Evolutionary conservation across 768 basidiomycete species (phyloP).

Genomic region (Podaxis sp.): DNA sequence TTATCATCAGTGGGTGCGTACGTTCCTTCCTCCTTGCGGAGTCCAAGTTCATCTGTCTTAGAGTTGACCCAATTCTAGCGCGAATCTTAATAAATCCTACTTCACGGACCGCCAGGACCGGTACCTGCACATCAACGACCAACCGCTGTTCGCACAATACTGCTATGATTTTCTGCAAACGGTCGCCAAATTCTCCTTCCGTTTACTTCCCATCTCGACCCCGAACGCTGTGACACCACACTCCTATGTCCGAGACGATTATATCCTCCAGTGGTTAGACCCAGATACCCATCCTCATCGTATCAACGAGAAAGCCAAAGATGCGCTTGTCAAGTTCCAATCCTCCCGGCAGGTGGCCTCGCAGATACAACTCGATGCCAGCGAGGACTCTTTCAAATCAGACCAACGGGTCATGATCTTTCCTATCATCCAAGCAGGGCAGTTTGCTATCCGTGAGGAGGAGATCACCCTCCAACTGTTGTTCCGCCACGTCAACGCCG

Average conservation of each 20-base stretch:
- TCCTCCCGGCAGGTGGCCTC: conserved; percentile 25
- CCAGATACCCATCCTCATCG: conserved; percentile 62
- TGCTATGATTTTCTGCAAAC: conserved; percentile 75
- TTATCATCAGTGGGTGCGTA: conserved; percentile 87
- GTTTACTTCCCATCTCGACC: conserved; percentile 30
- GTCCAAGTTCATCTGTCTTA: background rate
- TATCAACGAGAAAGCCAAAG: conserved; percentile 59
- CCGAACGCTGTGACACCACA: conserved; percentile 19
- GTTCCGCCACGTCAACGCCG: conserved; percentile 45
- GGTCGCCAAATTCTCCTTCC: conserved; percentile 73
- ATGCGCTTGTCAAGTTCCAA: conserved; percentile 62
- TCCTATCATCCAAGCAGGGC: conserved; percentile 88
- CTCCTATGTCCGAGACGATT: conserved; percentile 38
- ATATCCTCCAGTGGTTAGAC: conserved; percentile 67
- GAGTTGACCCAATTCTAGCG: conserved; percentile 43
- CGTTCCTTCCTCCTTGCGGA: background rate
- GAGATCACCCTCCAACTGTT: conserved; percentile 59
- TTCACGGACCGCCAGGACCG: conserved; percentile 96
- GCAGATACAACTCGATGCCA: conserved; percentile 8
- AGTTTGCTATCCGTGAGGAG: conserved; percentile 85
- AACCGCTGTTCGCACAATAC: conserved; percentile 72
- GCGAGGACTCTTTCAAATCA: background rate
- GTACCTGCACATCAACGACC: conserved; percentile 70
- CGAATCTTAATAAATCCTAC: conserved; percentile 91
- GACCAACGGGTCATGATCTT: conserved; percentile 51